Evolutionary conservation across 371 early-diverging fungal species (phyloP).

Genomic region (Apophysomyces ossiformis): DNA sequence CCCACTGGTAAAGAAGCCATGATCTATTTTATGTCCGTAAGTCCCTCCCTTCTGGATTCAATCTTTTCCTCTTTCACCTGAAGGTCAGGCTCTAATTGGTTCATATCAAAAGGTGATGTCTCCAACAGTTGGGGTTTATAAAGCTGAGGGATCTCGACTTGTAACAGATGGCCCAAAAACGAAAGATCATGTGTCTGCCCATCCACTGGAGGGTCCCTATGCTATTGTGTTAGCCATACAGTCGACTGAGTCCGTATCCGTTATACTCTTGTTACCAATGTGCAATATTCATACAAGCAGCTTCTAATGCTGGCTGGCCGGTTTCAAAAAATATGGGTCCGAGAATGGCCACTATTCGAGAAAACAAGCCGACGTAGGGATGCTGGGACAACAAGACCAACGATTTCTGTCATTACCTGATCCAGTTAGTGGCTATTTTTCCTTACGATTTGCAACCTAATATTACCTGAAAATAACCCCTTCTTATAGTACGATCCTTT

Average conservation of each 20-base stretch:
- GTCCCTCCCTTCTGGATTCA: background rate
- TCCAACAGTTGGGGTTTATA: conserved; percentile 83
- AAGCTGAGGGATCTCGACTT: conserved; percentile 79
- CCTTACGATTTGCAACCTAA: background rate
- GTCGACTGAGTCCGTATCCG: background rate
- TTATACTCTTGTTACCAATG: conserved; percentile 62
- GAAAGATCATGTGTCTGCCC: conserved; percentile 66
- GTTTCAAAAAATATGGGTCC: conserved; percentile 83
- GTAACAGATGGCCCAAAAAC: conserved; percentile 70
- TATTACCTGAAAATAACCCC: conserved; percentile 89
- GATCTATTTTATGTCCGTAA: conserved; percentile 39
- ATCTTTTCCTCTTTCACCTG: conserved; percentile 40
- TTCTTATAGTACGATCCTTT: conserved; percentile 78
- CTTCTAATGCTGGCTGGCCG: conserved; percentile 80
- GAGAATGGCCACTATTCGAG: conserved; percentile 70
- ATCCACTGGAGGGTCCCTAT: conserved; percentile 35
- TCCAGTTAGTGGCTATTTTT: background rate
- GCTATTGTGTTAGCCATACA: too few relatives aligned
- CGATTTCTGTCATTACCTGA: conserved; percentile 67
- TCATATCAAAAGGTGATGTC: conserved; percentile 73
- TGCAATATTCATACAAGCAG: conserved; percentile 81
- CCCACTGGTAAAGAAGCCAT: conserved; percentile 73
- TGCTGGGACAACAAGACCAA: conserved; percentile 87
- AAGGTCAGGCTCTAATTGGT: conserved; percentile 66
- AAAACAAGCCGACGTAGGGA: conserved; percentile 87